These are phyloP conservation scores for Penicillium simplicissimum DNA, from an alignment of 495 filamentous ascomycete genomes.

Conservation along the genomic window DNA sequence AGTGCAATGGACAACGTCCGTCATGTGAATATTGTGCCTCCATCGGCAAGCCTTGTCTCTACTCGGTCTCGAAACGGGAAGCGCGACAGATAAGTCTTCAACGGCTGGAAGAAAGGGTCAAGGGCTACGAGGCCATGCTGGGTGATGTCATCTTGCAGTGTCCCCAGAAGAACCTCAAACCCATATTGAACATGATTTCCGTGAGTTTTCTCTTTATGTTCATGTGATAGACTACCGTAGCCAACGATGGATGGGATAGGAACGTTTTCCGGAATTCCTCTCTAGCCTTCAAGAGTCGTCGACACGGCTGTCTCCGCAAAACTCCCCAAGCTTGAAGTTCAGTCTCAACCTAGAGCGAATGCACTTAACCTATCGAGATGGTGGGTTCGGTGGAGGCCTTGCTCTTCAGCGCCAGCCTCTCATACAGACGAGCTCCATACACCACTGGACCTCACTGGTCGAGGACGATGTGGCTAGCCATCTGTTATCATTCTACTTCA, in stretches of 20 bases:
- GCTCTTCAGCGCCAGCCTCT: constrained; percentile 10
- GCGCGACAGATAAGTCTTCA: background rate
- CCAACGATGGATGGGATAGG: background rate
- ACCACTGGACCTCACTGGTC: constrained; percentile 26
- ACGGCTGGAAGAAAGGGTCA: background rate
- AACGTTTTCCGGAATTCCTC: background rate
- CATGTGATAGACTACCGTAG: background rate
- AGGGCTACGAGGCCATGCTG: constrained; percentile 1
- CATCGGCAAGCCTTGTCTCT: background rate
- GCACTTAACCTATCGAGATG: background rate
- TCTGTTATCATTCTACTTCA: constrained; percentile 31
- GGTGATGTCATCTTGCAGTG: constrained; percentile 1
- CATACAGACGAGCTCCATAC: constrained; percentile 18
- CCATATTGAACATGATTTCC: background rate
- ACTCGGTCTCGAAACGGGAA: constrained; percentile 1
- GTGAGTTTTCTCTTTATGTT: background rate
- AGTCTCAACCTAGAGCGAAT: constrained; percentile 1
- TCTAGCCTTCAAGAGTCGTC: background rate
- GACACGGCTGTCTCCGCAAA: background rate
- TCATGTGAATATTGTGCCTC: constrained; percentile 1
- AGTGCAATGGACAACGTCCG: constrained; percentile 1
- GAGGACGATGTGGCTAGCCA: constrained; percentile 29
- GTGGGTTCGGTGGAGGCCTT: background rate
- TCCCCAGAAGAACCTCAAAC: background rate
- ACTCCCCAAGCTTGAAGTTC: background rate